Evolutionary conservation across 192 early-diverging fungal species (phyloP), one percentile per base, ranked within the genome.

Genomic region (Coemansia sp.): DNA sequence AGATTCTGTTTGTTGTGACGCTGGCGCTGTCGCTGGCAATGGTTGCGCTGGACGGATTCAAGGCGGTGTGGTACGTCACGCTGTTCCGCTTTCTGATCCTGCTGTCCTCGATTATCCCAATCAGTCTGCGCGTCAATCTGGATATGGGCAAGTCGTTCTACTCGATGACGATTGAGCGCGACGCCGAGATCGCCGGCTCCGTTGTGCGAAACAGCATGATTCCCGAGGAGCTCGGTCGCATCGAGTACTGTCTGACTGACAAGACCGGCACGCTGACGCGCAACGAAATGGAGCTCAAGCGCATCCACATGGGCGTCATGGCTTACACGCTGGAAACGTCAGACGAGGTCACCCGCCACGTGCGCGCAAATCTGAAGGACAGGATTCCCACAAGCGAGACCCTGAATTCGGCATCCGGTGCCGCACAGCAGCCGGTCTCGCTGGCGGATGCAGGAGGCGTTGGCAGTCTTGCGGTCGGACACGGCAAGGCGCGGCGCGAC

Each of bases 61-160:
- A 89, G 51, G 94, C 93, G 0, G 70, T 93, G 19, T 98, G 95
- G 94, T 93, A 93, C 77, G 89, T 95, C 49, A 95, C 94, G 67
- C 72, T 94, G 63, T 90, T 95, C 71, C 89, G 96, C 37, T 98
- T 98, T 78, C 78, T 98, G 68, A 98, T 98, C 67, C 85, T 98
- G 41, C 94, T 97, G 69, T 95, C 93, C 46, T 94, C 92, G 7
- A 98, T 98, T 21, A 98, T 98, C 54, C 96, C 96, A 0, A 96
- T 98, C 78, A 92, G 92, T 67, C 77, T 98, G 56, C 90, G 95
- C 54, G 96, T 98, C 9, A 98, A 96, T 72, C 78, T 98, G 61
- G 96, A 98, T 67, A 95, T 97, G 94, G 95, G 94, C 40, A 98
- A 98, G 84, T 91, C 92, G 1, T 90, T 95, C n/a, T 96, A 96